Evolutionary conservation across 257 asterid species (phyloP), one percentile per base, ranked within the genome.

Genomic region (Scutellaria minor): DNA sequence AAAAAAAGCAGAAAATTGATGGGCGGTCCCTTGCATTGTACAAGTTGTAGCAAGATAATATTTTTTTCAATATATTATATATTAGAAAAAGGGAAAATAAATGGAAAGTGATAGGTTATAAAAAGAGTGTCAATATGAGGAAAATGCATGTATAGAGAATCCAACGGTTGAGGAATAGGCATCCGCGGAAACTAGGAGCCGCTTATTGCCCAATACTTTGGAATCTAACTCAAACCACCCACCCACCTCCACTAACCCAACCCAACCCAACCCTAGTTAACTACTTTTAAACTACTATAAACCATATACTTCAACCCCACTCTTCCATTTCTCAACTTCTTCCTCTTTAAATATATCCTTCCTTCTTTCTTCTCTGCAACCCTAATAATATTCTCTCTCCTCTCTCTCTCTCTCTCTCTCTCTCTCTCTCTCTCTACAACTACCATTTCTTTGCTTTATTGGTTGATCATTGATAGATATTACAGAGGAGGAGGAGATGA

Each of bases 121-220:
- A 78, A 14, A 31, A 15, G 65, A n/a, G 58, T 71, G 37, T 71
- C 46, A n/a, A 67, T 31, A 78, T 68, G 47, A 9, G 20, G 6
- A 61, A 46, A 18, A 18, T 0, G 18, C 18, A 18, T 18, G 0
- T 18, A 18, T 18, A 11, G 10, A 18, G 70, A 42, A 83, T 80
- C 85, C 85, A 71, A 83, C 83, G 85, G 86, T 65, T 71, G 75
- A 75, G 79, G 66, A 15, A 68, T 64, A 27, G 41, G 77, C 80
- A 78, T 86, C 76, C 81, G 88, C 87, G 88, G 88, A 79, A 82
- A 83, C 82, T 64, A 73, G 88, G 72, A 86, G 85, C 87, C 88
- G 87, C 84, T 75, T 18, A 31, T 73, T 81, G 78, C 90, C 84
- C 87, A 82, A 41, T 75, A 79, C 83, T 83, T 83, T 60, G 88